Percentiles rank a stretch among this genome's conserved stretches.
These are phyloP conservation scores for Tetradesmus lagerheimii DNA, from an alignment of 139 green algal genomes.

Conservation along the genomic window DNA sequence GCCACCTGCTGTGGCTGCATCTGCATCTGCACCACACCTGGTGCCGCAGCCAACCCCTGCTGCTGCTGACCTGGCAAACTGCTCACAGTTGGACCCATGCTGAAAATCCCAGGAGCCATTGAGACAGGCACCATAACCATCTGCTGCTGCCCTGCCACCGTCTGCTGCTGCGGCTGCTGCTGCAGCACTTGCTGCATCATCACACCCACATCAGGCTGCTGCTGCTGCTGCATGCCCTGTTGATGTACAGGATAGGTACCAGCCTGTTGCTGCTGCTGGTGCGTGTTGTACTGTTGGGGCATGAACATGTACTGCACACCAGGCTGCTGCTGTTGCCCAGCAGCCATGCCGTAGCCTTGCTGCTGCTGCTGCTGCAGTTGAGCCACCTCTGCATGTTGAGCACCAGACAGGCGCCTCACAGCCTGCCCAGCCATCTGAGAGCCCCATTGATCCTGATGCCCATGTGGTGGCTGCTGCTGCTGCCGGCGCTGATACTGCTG, in stretches of 20 bases:
- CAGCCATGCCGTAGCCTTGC: neutral
- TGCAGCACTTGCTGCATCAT: conserved; percentile 20
- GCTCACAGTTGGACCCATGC: neutral
- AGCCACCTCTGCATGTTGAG: neutral
- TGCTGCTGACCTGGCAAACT: conserved; percentile 3
- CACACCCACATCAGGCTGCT: neutral
- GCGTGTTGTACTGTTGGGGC: conserved; percentile 8
- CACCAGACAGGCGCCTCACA: neutral
- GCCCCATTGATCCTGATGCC: neutral
- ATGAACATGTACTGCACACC: conserved; percentile 27
- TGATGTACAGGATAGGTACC: neutral
- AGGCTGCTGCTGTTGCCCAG: neutral
- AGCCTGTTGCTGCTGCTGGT: conserved; percentile 9
- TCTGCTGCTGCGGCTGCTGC: conserved; percentile 14
- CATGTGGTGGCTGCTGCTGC: neutral
- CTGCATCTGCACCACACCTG: conserved; percentile 7
- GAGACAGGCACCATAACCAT: neutral
- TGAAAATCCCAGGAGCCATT: neutral
- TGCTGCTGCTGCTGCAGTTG: neutral
- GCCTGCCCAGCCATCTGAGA: neutral
- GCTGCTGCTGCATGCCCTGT: conserved; percentile 10
- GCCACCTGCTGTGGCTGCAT: neutral
- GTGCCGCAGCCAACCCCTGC: neutral
- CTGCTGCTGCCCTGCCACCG: neutral
- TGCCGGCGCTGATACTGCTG: neutral